Conservation (phyloP, 1,139 yeast genomes). For the Pneumocystis carinii region DNA sequence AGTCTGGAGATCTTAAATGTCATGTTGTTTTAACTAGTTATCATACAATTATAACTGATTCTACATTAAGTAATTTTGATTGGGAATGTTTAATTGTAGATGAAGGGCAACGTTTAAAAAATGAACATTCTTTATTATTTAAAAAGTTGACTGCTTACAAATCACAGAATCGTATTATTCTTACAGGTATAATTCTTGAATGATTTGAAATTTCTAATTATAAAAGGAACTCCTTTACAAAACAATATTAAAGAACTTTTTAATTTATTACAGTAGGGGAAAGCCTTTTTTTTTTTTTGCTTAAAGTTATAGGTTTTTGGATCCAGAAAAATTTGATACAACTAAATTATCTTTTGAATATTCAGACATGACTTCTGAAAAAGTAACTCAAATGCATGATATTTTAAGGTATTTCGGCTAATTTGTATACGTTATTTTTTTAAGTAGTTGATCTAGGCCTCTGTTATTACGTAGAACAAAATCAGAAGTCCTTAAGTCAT, state of each 20-base stretch:
- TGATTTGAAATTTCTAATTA: not conserved
- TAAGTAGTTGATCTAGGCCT: constrained; percentile 8
- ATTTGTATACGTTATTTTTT: not conserved
- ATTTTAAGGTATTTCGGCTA: not conserved
- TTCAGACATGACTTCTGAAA: constrained; percentile 9
- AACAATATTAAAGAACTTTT: constrained; percentile 66
- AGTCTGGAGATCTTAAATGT: constrained; percentile 43
- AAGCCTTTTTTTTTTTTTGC: not conserved
- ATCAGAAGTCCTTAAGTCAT: constrained; percentile 13
- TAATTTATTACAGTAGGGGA: constrained; percentile 14
- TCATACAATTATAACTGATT: constrained; percentile 65
- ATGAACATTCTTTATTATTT: constrained; percentile 59
- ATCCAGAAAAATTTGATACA: constrained; percentile 13
- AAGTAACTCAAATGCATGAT: constrained; percentile 12
- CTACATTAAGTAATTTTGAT: constrained; percentile 47
- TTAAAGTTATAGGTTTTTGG: constrained; percentile 8
- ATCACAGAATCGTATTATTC: constrained; percentile 59
- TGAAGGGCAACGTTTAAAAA: constrained; percentile 83
- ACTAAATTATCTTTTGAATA: constrained; percentile 7
- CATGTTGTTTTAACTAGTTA: constrained; percentile 66
- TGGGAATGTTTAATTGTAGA: constrained; percentile 84
- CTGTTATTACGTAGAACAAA: constrained; percentile 16
- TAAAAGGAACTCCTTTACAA: constrained; percentile 50
- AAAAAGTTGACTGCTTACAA: constrained; percentile 59
- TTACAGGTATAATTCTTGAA: constrained; percentile 38